A percentile compares a stretch with the other conserved stretches of the same genome.
Evolutionary conservation across 305 asterid genomes (phyloP).

Genomic region (Ajuga reptans): DNA sequence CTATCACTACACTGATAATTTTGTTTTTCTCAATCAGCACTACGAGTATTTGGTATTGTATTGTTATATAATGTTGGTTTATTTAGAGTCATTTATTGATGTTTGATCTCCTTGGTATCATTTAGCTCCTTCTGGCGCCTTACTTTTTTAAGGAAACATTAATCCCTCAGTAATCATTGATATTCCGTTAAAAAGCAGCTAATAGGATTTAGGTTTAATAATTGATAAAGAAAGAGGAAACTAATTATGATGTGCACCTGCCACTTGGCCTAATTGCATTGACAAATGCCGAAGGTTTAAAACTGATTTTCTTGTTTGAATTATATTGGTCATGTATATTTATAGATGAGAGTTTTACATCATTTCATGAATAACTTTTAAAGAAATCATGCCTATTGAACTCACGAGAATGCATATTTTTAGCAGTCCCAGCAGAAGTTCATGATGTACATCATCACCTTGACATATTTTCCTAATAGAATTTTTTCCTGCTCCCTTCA

Average conservation of each 20-base stretch:
- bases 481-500: neutral
- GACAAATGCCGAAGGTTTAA: neutral
- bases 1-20: neutral
- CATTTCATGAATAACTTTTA: neutral
- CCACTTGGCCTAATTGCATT: conserved; percentile 1
- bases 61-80: neutral
- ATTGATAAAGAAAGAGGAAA: neutral
- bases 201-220: neutral
- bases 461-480: neutral
- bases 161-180: neutral
- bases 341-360: neutral
- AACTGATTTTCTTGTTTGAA: neutral
- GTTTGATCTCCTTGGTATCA: neutral
- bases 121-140: neutral
- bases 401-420: neutral
- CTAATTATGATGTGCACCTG: neutral
- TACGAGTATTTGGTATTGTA: no score
- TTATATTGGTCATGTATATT: neutral
- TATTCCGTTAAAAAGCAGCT: neutral
- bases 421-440: neutral
- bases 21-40: no score
- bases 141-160: neutral
- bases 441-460: neutral
- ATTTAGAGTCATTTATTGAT: neutral
- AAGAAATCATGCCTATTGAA: neutral